Base-by-base conservation (phyloP, 2,329 filamentous ascomycete species). In the Niveomyces coronatus region DNA sequence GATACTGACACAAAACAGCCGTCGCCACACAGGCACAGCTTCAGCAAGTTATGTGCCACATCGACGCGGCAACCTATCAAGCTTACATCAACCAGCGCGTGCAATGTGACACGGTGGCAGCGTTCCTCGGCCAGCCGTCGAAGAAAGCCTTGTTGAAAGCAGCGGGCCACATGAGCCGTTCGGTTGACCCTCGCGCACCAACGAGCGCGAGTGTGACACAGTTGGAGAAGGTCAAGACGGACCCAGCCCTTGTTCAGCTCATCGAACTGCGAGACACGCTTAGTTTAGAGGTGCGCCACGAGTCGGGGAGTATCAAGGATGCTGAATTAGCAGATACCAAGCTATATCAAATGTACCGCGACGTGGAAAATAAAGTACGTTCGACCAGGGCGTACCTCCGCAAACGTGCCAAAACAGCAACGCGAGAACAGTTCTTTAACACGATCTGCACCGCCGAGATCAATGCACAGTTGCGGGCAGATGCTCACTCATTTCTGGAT, bases 101-200 rank as follows among this genome's bases (percentile, higher is more conserved):
- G 7, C 28, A 30, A 16, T 30, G 28, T 16, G 28, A 30, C 15
- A 30, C 28, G 28, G 28, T 30, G 28, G 28, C 28, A n/a, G 28
- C 28, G 28, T 30, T 30, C 28, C 28, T 30, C 15, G n/a, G 28
- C 8, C 28, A 14, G 15, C 28, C 28, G 13, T 30, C 28, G 6
- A 30, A 30, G 9, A 30, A n/a, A n/a, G 28, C 28, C 11, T 30
- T 30, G 15, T 8, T 30, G 15, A 30, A 30, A 30, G 28, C 28
- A 30, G 28, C 28, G n/a, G 28, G 28, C 28, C 28, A 30, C 28
- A 30, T 30, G 28, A 30, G 28, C 15, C 28, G 28, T 30, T 30
- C 11, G 7, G 28, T 16, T n/a, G 28, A 30, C 15, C 28, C 28
- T 8, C 28, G 28, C 9, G 28, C 28, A 8, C 28, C n/a, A n/a